Evolutionary conservation across 192 early-diverging fungal species (phyloP), one percentile per base, ranked within the genome.

Genomic region (Linnemannia elongata): DNA sequence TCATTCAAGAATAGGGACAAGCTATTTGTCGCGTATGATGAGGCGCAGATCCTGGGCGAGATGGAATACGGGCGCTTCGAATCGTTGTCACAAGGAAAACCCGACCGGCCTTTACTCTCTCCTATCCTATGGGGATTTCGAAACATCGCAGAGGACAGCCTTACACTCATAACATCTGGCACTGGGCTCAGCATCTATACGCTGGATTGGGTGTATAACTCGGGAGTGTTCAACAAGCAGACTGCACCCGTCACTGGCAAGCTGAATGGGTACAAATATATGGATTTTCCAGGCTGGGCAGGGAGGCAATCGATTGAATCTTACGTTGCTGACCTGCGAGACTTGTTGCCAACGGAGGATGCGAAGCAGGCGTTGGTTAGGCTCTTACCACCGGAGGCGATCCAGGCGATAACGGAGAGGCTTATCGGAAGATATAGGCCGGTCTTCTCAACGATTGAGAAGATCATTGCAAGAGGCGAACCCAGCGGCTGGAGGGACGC

Each of bases 31-130:
- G 36, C 71, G 22, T 44, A 78, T 47, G 76, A 83, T 74, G 81
- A 77, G 45, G 81, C 76, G 0, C 81, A 77, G 71, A 68, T 77
- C 71, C 81, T 77, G n/a, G 81, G 81, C 55, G 81, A 83, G 27
- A 27, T 9, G 9, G 6, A 20, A 10, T 0, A 30, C 35, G 68
- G 44, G 0, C 38, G 39, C 38, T 76, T 76, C 27, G 41, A 44
- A 20, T 68, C 60, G 6, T 68, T 68, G 60, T 42, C 60, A 15
- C 24, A 38, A 68, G 30, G 6, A 4, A 17, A 78, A 22, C 38
- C 74, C 27, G 10, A 10, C n/a, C 76, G 68, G 30, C 20, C 76
- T 3, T 68, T 83, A 17, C 76, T 83, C 7, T 83, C 70, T 17
- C 76, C 76, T 52, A 77, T 83, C 27, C 39, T 81, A 6, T 35